These are phyloP conservation scores for Leccinum ochraceum DNA, from an alignment of 768 basidiomycete genomes.

Conservation along the genomic window DNA sequence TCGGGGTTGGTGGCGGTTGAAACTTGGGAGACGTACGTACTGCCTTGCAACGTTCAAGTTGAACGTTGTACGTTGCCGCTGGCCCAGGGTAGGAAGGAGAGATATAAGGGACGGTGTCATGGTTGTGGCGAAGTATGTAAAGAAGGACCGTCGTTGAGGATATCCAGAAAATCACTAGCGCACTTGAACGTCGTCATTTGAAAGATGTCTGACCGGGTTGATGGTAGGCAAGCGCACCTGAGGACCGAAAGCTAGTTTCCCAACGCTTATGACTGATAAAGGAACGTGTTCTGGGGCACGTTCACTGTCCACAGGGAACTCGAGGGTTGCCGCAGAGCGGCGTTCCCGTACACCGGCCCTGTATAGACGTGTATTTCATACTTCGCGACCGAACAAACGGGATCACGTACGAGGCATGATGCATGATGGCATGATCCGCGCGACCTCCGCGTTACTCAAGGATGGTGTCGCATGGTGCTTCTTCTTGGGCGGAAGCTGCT, in stretches of 20 bases:
- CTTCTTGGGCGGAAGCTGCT: conserved; percentile 56
- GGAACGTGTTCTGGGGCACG: conserved; percentile 48
- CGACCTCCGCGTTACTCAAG: conserved; percentile 32
- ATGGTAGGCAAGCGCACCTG: conserved; percentile 48
- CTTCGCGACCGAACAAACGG: neutral
- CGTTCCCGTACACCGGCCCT: conserved; percentile 26
- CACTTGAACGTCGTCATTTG: neutral
- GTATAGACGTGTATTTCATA: neutral
- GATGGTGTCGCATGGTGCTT: conserved; percentile 41
- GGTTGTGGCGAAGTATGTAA: conserved; percentile 51
- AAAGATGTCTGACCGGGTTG: neutral
- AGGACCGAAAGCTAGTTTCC: conserved; percentile 84
- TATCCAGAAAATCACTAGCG: conserved; percentile 82
- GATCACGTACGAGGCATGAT: conserved; percentile 21
- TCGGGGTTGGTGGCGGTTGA: conserved; percentile 20
- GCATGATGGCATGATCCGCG: conserved; percentile 25
- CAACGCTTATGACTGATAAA: conserved; percentile 71
- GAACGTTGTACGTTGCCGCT: conserved; percentile 6
- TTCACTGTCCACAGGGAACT: conserved; percentile 52
- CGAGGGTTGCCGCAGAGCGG: conserved; percentile 27
- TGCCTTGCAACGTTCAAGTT: neutral
- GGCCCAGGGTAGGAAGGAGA: conserved; percentile 22
- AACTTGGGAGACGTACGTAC: conserved; percentile 13
- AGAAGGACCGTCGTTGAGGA: conserved; percentile 82
- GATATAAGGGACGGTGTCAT: conserved; percentile 48